Conservation (phyloP, 495 filamentous ascomycete genomes). For the Lasiosphaeria ovina region DNA sequence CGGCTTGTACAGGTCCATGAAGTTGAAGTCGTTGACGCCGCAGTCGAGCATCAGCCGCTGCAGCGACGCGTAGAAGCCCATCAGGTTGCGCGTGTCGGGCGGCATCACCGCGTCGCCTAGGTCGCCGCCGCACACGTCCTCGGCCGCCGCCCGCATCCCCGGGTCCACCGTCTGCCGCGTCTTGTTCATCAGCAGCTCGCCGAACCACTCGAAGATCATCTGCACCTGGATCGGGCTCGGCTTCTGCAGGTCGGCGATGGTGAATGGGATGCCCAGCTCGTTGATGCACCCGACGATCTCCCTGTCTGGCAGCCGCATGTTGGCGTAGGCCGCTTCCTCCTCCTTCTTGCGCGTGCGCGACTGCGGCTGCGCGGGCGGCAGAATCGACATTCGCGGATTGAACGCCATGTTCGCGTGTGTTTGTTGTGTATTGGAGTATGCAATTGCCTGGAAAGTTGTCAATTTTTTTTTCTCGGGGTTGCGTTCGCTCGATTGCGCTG, state of each 20-base stretch:
- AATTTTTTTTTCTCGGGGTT: too few species aligned
- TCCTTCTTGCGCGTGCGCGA: conserved; percentile 65
- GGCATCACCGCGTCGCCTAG: conserved; percentile 74
- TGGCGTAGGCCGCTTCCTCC: conserved; percentile 73
- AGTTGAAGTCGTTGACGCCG: conserved; percentile 88
- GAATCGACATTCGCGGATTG: conserved; percentile 76
- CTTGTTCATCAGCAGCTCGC: conserved; percentile 85
- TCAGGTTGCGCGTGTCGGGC: conserved; percentile 80
- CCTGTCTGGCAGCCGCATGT: conserved; percentile 81
- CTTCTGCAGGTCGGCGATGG: conserved; percentile 84
- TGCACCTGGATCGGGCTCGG: conserved; percentile 92
- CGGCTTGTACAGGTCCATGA: conserved; percentile 83
- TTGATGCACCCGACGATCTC: conserved; percentile 97
- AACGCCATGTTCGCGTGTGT: conserved; percentile 54
- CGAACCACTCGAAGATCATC: conserved; percentile 96
- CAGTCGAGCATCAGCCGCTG: conserved; percentile 78
- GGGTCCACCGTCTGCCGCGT: conserved; percentile 90
- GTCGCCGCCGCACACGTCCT: conserved; percentile 78
- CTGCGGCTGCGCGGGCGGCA: conserved; percentile 56
- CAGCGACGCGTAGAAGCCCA: conserved; percentile 87
- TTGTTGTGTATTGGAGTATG: neutral
- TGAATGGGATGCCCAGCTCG: conserved; percentile 89
- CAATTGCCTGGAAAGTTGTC: too few species aligned
- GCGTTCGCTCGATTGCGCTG: too few species aligned
- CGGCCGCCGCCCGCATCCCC: conserved; percentile 84